A percentile compares a stretch with the other conserved stretches of the same genome.
Evolutionary conservation across 371 early-diverging fungal species (phyloP).

Genomic region (Mortierella polycephala): DNA sequence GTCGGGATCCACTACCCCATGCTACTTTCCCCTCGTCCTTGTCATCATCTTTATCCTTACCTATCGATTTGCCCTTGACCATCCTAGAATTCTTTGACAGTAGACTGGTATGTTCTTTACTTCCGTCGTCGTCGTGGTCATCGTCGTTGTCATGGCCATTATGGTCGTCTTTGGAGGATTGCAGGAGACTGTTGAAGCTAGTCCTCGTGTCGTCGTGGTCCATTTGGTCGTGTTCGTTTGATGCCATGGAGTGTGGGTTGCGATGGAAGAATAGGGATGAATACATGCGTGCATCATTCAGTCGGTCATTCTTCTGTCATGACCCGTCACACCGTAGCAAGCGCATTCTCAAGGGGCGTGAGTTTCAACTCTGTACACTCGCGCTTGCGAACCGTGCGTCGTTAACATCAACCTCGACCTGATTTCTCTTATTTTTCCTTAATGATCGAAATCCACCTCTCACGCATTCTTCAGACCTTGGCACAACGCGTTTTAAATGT

Average conservation of each 20-base stretch:
- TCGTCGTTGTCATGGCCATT: conserved; percentile 1
- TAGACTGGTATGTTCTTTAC: conserved; percentile 27
- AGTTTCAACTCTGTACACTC: too few relatives aligned
- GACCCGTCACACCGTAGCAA: too few relatives aligned
- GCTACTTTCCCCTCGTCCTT: neutral
- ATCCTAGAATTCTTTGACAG: conserved; percentile 1
- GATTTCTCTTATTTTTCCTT: too few relatives aligned
- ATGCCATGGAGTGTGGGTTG: neutral
- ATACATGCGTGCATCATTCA: neutral
- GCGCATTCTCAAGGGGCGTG: too few relatives aligned
- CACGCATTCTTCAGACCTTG: too few relatives aligned
- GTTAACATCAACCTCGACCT: too few relatives aligned
- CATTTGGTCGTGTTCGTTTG: neutral
- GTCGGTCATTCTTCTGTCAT: too few relatives aligned
- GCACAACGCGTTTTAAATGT: too few relatives aligned
- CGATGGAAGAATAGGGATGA: neutral
- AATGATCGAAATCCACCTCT: too few relatives aligned
- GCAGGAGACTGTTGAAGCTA: conserved; percentile 8
- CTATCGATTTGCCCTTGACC: neutral
- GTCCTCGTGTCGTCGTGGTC: conserved; percentile 9
- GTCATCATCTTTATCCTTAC: neutral
- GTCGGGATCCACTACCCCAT: neutral
- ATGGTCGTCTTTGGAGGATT: neutral
- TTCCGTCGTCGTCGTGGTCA: conserved; percentile 30
- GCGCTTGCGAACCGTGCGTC: too few relatives aligned